Conservation (phyloP, 257 asterid genomes). For the Solanum arcanum region DNA sequence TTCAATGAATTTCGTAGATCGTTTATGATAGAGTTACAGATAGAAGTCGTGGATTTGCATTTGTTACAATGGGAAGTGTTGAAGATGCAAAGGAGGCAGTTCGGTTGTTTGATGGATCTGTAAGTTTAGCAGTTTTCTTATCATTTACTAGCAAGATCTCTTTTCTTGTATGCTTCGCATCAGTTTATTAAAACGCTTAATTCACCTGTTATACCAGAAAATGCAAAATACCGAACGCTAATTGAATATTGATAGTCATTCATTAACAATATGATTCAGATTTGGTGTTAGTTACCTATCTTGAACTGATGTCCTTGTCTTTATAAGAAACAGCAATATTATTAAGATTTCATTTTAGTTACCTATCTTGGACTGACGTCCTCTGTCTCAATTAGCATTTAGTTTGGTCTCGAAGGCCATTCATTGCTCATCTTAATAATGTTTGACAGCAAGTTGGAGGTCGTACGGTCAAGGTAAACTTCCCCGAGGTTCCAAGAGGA, state of each 20-base stretch:
- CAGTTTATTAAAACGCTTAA: neutral
- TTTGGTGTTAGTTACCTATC: neutral
- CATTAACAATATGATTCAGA: neutral
- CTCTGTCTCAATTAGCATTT: neutral
- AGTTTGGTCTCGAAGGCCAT: neutral
- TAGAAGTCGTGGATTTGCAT: constrained; percentile 90
- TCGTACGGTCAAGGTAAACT: constrained; percentile 75
- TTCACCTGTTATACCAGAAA: neutral
- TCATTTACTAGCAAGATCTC: neutral
- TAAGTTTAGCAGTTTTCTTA: constrained; percentile 27
- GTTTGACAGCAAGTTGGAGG: constrained; percentile 72
- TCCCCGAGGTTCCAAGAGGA: constrained; percentile 93
- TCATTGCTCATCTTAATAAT: neutral
- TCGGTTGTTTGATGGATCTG: constrained; percentile 77
- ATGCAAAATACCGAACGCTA: neutral
- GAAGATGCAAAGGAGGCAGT: constrained; percentile 86
- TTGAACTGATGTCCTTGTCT: neutral
- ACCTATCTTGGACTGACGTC: neutral
- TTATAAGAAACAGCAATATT: neutral
- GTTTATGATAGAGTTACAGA: constrained; percentile 75
- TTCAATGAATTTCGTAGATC: constrained; percentile 28
- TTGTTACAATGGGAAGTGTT: constrained; percentile 72
- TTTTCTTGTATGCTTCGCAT: neutral
- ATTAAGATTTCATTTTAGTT: neutral
- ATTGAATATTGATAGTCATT: neutral